Conservation (phyloP, 495 filamentous ascomycete species). For the Penicillium coprophilum region DNA sequence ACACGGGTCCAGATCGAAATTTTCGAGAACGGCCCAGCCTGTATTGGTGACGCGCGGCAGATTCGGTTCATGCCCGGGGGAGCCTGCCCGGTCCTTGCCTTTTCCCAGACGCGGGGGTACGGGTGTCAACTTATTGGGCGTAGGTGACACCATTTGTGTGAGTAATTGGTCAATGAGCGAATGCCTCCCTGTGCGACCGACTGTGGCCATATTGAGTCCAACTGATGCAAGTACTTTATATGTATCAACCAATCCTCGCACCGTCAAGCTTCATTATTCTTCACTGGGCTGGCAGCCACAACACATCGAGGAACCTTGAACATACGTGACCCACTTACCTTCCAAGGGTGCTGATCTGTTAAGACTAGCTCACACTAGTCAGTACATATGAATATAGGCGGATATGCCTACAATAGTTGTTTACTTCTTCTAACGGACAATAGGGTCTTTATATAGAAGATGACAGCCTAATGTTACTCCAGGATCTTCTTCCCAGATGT, state of each 20-base stretch:
- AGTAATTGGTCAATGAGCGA: conserved; percentile 65
- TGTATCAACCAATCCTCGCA: background rate
- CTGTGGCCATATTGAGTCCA: conserved; percentile 19
- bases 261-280: background rate
- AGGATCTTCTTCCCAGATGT: too few relatives aligned
- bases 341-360: background rate
- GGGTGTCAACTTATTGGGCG: background rate
- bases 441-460: too few relatives aligned
- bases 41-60: conserved; percentile 50
- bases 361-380: too few relatives aligned
- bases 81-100: conserved; percentile 31
- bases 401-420: too few relatives aligned
- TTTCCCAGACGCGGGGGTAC: conserved; percentile 1
- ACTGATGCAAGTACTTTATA: background rate
- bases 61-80: conserved; percentile 51
- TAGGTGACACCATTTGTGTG: conserved; percentile 23
- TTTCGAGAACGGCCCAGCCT: conserved; percentile 66
- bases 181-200: background rate
- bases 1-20: conserved; percentile 66
- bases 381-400: too few relatives aligned
- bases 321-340: background rate
- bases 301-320: background rate
- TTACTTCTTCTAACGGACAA: too few relatives aligned
- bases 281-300: background rate
- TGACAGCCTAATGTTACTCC: too few relatives aligned